phyloP scores from a whole-genome alignment of 2,329 filamentous ascomycete genomes.

The Alternaria hordeiaustralica region DNA sequence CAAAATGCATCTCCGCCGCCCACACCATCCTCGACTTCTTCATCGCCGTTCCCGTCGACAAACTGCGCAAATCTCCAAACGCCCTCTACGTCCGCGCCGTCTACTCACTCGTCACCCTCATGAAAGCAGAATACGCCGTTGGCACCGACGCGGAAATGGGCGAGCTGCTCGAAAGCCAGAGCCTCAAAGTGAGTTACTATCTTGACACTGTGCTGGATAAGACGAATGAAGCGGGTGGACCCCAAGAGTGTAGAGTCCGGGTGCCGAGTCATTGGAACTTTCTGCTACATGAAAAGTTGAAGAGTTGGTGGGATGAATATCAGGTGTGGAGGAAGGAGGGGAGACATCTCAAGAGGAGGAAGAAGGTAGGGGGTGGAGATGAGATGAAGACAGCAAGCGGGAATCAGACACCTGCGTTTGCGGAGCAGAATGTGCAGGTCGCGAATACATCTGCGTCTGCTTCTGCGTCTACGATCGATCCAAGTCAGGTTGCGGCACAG shows the following conservation, averaged over 20 bases:
- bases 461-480: background rate
- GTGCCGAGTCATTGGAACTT: conserved; percentile 43
- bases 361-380: conserved; percentile 12
- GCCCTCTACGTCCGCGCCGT: conserved; percentile 41
- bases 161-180: conserved; percentile 40
- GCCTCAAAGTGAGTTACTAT: conserved; percentile 41
- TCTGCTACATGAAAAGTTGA: conserved; percentile 38
- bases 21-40: conserved; percentile 44
- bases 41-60: conserved; percentile 23
- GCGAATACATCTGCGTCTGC: background rate
- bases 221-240: conserved; percentile 34
- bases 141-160: conserved; percentile 43
- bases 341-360: conserved; percentile 32
- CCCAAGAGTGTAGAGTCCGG: conserved; percentile 38
- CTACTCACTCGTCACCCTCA: conserved; percentile 40
- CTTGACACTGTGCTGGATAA: conserved; percentile 31
- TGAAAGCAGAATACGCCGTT: conserved; percentile 46
- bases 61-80: conserved; percentile 36
- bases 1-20: conserved; percentile 42
- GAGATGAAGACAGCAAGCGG: background rate
- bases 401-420: conserved; percentile 13
- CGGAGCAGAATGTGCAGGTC: background rate
- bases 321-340: conserved; percentile 36
- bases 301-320: conserved; percentile 42
- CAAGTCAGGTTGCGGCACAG: background rate